Percentiles rank a stretch among this genome's conserved stretches.
phyloP scores from a whole-genome alignment of 495 filamentous ascomycete species.

The Penicillium pulvis region DNA sequence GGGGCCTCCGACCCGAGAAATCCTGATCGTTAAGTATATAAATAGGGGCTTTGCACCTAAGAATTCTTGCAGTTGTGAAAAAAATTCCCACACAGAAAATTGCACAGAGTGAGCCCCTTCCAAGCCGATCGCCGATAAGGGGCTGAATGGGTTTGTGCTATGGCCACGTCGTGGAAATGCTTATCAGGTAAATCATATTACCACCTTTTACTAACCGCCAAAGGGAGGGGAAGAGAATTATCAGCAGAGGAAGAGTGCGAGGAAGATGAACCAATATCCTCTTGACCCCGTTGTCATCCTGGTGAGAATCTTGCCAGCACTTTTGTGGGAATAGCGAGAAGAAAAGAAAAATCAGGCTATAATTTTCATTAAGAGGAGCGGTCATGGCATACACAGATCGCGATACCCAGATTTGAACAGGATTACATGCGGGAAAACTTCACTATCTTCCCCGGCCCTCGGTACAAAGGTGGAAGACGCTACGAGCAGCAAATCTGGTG shows the following conservation, averaged over 20 bases:
- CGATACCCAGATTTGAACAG: too few species aligned
- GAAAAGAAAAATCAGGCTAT: conserved; percentile 4
- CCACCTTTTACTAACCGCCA: too few species aligned
- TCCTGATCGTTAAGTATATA: background rate
- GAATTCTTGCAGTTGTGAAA: too few species aligned
- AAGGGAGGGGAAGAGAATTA: too few species aligned
- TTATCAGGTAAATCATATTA: too few species aligned
- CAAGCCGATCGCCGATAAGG: too few species aligned
- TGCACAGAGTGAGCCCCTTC: too few species aligned
- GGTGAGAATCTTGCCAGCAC: background rate
- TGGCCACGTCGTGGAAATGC: too few species aligned
- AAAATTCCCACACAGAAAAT: too few species aligned
- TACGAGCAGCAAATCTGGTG: background rate
- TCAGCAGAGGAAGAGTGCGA: too few species aligned
- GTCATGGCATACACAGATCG: background rate
- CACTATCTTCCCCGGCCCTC: background rate
- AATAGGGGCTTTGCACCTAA: background rate
- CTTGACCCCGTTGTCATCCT: background rate
- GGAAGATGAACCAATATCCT: too few species aligned
- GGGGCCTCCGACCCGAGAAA: background rate
- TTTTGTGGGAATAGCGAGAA: background rate
- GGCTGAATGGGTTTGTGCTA: too few species aligned
- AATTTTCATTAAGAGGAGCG: background rate
- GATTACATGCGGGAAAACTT: background rate
- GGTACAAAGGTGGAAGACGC: background rate